Base-by-base conservation (phyloP, 2,329 filamentous ascomycete species). In the Pyrenochaeta sp. region DNA sequence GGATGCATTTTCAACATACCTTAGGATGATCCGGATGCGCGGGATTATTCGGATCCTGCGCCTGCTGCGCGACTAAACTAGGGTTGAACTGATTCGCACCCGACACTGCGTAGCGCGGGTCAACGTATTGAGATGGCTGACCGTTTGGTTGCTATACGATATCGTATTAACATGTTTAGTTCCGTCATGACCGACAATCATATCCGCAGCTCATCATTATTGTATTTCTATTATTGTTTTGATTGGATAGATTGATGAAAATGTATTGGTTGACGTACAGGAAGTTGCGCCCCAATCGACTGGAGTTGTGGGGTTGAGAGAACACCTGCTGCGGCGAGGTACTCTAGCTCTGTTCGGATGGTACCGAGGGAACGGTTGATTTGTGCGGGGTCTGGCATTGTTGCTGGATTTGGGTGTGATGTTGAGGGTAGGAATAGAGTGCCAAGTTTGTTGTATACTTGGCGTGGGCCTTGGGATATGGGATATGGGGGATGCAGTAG, bases 1-100 rank as follows among this genome's bases (percentile, higher is more conserved):
- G 19, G 19, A 19, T 19, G 19, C 19, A 19, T 19, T 19, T 19
- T 19, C 19, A 15, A 56, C 54, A 13, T 22, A 66, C 64, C 51
- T 68, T 63, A 2, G 64, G 59, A 57, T 68, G 59, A 10, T 49
- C 28, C 1, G 62, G 64, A 53, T 68, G 56, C 15, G 66, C 66
- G 30, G 61, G 66, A 39, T 68, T 58, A 9, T 46, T 58, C 9
- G 66, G 64, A 49, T 67, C 64, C 48, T 68, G 66, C 2, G 64
- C 64, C 50, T 65, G 66, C 42, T 68, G 60, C 19, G 66, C 64
- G 5, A 66, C 61, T 13, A 65, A 27, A 3, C 59, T 56, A 2
- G 64, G 66, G 22, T 68, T 68, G 28, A 68, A 67, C 10, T 61
- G 59, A 39, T 66, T 59, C 0, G 51, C 56, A 5, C 59, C 64